Base-by-base conservation (phyloP, 192 early-diverging fungal species). In the Coemansia sp. region DNA sequence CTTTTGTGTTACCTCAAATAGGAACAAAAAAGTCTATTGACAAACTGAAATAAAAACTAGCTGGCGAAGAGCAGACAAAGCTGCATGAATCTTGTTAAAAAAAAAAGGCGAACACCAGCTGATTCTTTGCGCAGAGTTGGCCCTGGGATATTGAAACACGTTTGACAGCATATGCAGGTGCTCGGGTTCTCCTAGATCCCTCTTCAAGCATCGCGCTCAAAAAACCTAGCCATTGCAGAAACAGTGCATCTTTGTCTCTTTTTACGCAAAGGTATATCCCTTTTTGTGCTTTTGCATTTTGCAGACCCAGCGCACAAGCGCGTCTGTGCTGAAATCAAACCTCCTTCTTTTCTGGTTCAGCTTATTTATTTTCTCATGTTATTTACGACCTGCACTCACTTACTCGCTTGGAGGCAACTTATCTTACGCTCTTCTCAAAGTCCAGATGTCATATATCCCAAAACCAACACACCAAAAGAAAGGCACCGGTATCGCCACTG, bases 381-480 rank as follows among this genome's bases (percentile, higher is more conserved):
- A 24, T 63, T 8, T 16, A 49, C 18, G 46, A 8, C 20, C 46
- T 49, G 20, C 20, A 20, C 2, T 49, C 20, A 20, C 6, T 49
- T 16, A 15, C 45, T 30, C 30, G 30, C 30, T 30, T 30, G 30
- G 30, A 48, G 6, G 18, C 46, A 18, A 49, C 18, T 4, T 23
- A 26, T 7, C 12, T 10, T 23, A 26, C 51, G 6, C 51, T 53
- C 14, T 23, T 53, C 8, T 26, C 12, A 53, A 38, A 33, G 14
- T 16, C 14, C 52, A 43, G 12, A 69, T 76, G 73, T 56, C 63
- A 20, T 76, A 76, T 56, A 76, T 69, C 21, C 73, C 73, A 62
- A 62, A 68, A 43, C 64, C 67, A 59, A 26, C 33, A n/a, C 30
- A 9, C 18, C 57, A 36, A 9, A 53, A 36, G 46, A 53, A 56